Conservation (phyloP, 495 filamentous ascomycete species). For the Lichina pygmaea region DNA sequence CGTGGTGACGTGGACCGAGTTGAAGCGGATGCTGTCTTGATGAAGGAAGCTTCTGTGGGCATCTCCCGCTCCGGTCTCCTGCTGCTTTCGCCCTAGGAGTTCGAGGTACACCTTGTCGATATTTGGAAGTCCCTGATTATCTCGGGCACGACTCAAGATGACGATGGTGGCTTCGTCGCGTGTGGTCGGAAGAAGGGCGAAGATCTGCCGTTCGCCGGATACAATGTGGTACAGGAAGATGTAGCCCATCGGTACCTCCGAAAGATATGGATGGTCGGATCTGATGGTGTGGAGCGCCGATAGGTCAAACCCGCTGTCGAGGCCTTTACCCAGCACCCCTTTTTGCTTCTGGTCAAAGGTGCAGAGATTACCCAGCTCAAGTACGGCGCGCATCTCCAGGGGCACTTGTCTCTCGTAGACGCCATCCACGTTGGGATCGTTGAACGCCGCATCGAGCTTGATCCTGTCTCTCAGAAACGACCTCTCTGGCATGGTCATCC, state of each 20-base stretch:
- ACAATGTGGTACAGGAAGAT: conserved; percentile 81
- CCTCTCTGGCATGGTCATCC: conserved; percentile 69
- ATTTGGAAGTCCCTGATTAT: conserved; percentile 66
- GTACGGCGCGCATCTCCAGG: conserved; percentile 52
- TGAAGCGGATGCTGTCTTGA: conserved; percentile 68
- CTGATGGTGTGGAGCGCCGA: conserved; percentile 37
- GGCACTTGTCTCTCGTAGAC: conserved; percentile 89
- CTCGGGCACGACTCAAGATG: conserved; percentile 51
- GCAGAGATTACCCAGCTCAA: conserved; percentile 78
- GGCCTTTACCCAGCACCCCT: conserved; percentile 73
- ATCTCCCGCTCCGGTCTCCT: conserved; percentile 35
- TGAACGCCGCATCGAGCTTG: conserved; percentile 57
- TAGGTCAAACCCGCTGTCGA: conserved; percentile 85
- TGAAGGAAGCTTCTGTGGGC: conserved; percentile 68
- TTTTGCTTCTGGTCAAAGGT: conserved; percentile 80
- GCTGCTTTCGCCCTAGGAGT: conserved; percentile 29
- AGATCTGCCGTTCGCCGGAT: conserved; percentile 73
- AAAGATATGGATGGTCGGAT: conserved; percentile 45
- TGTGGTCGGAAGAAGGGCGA: conserved; percentile 71
- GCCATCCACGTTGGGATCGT: conserved; percentile 84
- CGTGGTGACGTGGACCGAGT: conserved; percentile 63
- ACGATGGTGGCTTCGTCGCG: conserved; percentile 61
- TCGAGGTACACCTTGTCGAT: conserved; percentile 79
- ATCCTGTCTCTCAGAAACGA: conserved; percentile 58
- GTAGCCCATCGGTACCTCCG: conserved; percentile 39